Evolutionary conservation across 345 rosid species (phyloP).

Genomic region (Heritiera littoralis): DNA sequence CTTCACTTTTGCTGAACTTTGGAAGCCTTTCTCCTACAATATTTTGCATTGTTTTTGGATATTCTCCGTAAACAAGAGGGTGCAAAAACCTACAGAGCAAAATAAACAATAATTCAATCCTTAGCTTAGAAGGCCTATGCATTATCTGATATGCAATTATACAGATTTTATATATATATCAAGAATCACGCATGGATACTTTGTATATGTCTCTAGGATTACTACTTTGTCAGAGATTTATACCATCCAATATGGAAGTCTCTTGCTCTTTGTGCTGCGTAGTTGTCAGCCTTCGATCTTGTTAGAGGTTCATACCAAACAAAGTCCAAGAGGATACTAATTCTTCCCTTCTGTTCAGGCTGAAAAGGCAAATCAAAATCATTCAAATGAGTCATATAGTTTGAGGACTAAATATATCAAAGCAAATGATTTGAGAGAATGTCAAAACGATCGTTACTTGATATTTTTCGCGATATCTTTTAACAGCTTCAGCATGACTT

Average conservation of each 20-base stretch:
- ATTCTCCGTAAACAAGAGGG: slow-evolving; percentile 82
- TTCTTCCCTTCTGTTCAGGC: slow-evolving; percentile 81
- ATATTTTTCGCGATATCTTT: slow-evolving; percentile 76
- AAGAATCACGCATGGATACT: no score
- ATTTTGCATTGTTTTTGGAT: slow-evolving; percentile 77
- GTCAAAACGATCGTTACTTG: slow-evolving; percentile 40
- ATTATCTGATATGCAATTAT: no score
- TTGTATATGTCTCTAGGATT: no score
- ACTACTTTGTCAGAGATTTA: no score
- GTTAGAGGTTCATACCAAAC: slow-evolving; percentile 98
- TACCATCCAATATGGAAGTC: slow-evolving; percentile 94
- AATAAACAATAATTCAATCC: no score
- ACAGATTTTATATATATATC: no score
- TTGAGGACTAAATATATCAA: not conserved
- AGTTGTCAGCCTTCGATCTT: slow-evolving; percentile 72
- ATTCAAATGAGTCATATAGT: not conserved
- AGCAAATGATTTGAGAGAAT: not conserved
- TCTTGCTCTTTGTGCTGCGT: slow-evolving; percentile 93
- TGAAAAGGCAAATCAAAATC: slow-evolving; percentile 18
- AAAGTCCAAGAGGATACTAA: slow-evolving; percentile 77
- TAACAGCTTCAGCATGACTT: slow-evolving; percentile 76
- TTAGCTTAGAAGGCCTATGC: no score
- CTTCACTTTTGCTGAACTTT: slow-evolving; percentile 63
- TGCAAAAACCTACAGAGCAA: slow-evolving; percentile 45
- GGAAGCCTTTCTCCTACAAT: slow-evolving; percentile 72